phyloP scores from a whole-genome alignment of 1,284 basidiomycete genomes.

The Volvariella surrecta region DNA sequence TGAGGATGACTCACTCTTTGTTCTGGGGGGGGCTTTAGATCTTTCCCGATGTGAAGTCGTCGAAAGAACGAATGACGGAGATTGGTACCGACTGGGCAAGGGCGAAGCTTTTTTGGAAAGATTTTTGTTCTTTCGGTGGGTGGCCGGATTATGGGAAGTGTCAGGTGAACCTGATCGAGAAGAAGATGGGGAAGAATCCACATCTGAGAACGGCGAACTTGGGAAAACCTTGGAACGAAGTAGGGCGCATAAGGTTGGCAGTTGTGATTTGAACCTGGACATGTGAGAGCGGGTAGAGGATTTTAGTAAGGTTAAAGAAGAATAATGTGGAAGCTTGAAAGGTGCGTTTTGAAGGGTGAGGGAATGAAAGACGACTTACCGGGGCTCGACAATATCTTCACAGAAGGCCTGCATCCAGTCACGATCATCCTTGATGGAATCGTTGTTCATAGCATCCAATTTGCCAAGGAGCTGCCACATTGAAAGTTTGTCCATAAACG shows the following conservation, averaged over 20 bases:
- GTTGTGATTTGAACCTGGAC: constrained; percentile 44
- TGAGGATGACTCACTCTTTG: not conserved
- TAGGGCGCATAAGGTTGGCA: constrained; percentile 48
- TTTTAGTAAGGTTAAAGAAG: not conserved
- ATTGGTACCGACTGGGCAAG: not conserved
- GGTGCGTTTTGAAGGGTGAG: not conserved
- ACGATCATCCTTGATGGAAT: constrained; percentile 26
- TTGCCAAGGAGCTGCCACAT: constrained; percentile 59
- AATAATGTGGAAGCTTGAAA: not conserved
- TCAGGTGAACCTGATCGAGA: constrained; percentile 1
- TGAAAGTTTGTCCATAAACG: constrained; percentile 68
- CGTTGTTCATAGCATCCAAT: constrained; percentile 20
- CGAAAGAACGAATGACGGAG: not conserved
- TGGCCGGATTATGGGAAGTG: not conserved
- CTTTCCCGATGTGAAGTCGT: too few relatives aligned
- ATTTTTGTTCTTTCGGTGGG: constrained; percentile 1
- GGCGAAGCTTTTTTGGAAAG: not conserved
- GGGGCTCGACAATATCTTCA: constrained; percentile 51
- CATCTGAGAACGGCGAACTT: constrained; percentile 46
- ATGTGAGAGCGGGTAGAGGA: constrained; percentile 1
- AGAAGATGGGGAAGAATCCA: constrained; percentile 1
- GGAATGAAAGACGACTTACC: constrained; percentile 31
- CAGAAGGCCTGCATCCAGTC: constrained; percentile 72
- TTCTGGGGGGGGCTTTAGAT: too few relatives aligned
- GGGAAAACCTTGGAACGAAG: constrained; percentile 63